Conservation (phyloP, 2,329 filamentous ascomycete species). For the Pseudofabraea citricarpa region DNA sequence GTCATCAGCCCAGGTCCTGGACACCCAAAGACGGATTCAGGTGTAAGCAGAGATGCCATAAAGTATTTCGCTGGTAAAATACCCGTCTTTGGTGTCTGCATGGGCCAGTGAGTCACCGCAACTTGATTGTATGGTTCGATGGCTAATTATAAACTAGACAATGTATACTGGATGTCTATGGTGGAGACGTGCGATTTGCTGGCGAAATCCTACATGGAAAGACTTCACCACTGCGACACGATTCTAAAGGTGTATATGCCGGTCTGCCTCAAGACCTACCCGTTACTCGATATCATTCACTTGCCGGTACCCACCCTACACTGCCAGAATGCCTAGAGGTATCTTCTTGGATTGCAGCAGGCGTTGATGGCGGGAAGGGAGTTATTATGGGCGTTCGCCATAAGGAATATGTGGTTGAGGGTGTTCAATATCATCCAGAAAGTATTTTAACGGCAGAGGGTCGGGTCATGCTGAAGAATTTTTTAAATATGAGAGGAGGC, state of each 20-base stretch:
- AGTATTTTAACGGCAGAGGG: constrained; percentile 92
- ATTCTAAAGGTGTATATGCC: constrained; percentile 85
- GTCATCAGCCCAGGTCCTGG: constrained; percentile 94
- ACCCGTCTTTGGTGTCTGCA: constrained; percentile 94
- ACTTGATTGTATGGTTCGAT: not conserved
- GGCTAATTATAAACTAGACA: constrained; percentile 48
- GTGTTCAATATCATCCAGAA: constrained; percentile 96
- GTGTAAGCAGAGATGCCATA: constrained; percentile 89
- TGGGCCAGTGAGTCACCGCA: constrained; percentile 71
- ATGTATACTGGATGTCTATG: constrained; percentile 93
- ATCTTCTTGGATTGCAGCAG: constrained; percentile 79
- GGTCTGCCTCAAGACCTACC: constrained; percentile 75
- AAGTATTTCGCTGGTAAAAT: constrained; percentile 90
- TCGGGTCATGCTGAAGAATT: constrained; percentile 86
- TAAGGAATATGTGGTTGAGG: constrained; percentile 86
- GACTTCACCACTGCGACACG: constrained; percentile 85
- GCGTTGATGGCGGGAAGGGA: constrained; percentile 70
- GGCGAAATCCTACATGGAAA: constrained; percentile 97
- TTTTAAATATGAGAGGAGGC: constrained; percentile 79
- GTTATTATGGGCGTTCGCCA: constrained; percentile 97
- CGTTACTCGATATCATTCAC: constrained; percentile 93
- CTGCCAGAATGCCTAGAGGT: constrained; percentile 83
- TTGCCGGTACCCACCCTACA: constrained; percentile 86
- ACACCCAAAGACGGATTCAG: constrained; percentile 86
- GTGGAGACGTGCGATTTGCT: constrained; percentile 84